A percentile compares a stretch with the other conserved stretches of the same genome.
These are phyloP conservation scores for Gynostemma pentaphyllum DNA, from an alignment of 306 rosid genomes.

Conservation along the genomic window DNA sequence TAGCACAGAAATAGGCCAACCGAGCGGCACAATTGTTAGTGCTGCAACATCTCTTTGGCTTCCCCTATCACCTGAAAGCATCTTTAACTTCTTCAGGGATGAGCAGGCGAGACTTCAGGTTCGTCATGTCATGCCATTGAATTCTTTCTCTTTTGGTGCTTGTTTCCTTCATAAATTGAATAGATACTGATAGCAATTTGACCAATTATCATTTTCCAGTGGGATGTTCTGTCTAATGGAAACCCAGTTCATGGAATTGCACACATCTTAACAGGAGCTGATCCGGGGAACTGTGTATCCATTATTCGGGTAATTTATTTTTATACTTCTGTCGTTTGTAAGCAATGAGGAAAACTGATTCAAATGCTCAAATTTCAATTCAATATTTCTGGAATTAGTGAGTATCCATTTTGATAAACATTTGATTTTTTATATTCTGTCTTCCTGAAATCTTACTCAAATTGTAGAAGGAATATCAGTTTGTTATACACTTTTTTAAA, in stretches of 20 bases:
- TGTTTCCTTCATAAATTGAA: background rate
- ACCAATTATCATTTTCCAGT: slow-evolving; percentile 23
- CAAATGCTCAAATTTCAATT: background rate
- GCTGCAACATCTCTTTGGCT: slow-evolving; percentile 53
- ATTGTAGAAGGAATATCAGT: too few relatives aligned
- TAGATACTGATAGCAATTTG: background rate
- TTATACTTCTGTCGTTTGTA: too few relatives aligned
- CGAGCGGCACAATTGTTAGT: slow-evolving; percentile 28
- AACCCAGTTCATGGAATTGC: slow-evolving; percentile 26
- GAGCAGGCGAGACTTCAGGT: slow-evolving; percentile 41
- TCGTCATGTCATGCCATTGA: background rate
- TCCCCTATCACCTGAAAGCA: slow-evolving; percentile 22
- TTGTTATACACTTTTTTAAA: too few relatives aligned
- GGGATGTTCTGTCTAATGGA: slow-evolving; percentile 50
- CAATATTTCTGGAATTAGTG: background rate
- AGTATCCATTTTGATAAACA: too few relatives aligned
- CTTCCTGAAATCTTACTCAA: too few relatives aligned
- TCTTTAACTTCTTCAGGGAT: slow-evolving; percentile 38
- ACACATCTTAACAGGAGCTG: slow-evolving; percentile 33
- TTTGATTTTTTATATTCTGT: too few relatives aligned
- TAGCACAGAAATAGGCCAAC: slow-evolving; percentile 23
- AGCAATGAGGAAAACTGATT: background rate
- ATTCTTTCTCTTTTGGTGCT: background rate
- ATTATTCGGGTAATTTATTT: slow-evolving; percentile 31
- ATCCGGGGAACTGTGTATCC: slow-evolving; percentile 39